Conservation (phyloP, 306 rosid genomes). For the Quercus suber region DNA sequence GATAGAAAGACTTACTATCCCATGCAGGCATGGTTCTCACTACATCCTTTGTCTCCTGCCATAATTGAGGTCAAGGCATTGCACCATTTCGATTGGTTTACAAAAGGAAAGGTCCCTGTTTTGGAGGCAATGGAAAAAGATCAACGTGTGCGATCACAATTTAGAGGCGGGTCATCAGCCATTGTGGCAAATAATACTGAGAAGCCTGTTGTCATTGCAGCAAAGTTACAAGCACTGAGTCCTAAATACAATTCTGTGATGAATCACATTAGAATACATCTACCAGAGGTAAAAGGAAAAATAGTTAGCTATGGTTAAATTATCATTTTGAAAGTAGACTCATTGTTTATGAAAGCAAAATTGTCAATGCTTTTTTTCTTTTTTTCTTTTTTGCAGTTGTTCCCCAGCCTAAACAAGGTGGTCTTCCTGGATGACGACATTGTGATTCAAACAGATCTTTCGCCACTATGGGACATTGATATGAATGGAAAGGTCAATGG, state of each 20-base stretch:
- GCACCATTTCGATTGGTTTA: conserved; percentile 97
- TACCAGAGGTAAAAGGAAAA: conserved; percentile 75
- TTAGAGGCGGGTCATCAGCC: conserved; percentile 93
- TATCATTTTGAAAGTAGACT: too few relatives aligned
- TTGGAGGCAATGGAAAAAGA: conserved; percentile 99
- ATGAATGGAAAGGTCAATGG: conserved; percentile 96
- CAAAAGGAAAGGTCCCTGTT: conserved; percentile 95
- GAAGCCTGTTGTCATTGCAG: conserved; percentile 77
- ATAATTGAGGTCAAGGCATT: conserved; percentile 94
- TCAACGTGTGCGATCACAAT: conserved; percentile 76
- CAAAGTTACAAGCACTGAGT: conserved; percentile 94
- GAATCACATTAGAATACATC: conserved; percentile 93
- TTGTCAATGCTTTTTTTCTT: neutral
- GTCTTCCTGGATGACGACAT: conserved; percentile 95
- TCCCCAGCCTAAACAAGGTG: conserved; percentile 88
- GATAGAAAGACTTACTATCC: conserved; percentile 90
- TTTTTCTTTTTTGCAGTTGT: conserved; percentile 54
- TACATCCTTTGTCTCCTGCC: conserved; percentile 82
- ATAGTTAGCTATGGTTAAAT: neutral
- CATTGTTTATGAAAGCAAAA: neutral
- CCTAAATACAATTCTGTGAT: conserved; percentile 96
- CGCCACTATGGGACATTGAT: conserved; percentile 95
- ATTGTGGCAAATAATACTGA: conserved; percentile 78
- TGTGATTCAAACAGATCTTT: conserved; percentile 95
- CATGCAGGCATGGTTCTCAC: conserved; percentile 98